Conservation (phyloP, 2,329 filamentous ascomycete species). For the Colletotrichum spaethianum region DNA sequence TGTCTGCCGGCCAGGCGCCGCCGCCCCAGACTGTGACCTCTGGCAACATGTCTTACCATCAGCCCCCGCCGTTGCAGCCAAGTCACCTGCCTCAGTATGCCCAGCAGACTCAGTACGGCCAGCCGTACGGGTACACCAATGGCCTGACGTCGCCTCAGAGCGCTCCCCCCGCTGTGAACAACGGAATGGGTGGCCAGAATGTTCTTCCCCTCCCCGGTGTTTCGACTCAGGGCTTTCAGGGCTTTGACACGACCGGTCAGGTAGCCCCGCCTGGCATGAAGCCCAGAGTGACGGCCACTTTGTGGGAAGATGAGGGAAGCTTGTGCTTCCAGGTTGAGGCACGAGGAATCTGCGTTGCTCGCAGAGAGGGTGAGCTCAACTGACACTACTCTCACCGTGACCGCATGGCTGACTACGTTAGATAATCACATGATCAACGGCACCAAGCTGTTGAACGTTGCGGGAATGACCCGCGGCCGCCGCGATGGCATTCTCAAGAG, state of each 20-base stretch:
- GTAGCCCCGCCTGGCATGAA: slow-evolving; percentile 95
- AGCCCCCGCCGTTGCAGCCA: slow-evolving; percentile 82
- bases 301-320: slow-evolving; percentile 99
- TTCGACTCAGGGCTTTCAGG: slow-evolving; percentile 68
- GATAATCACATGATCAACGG: slow-evolving; percentile 99
- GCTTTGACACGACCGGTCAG: slow-evolving; percentile 90
- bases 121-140: slow-evolving; percentile 80
- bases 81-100: slow-evolving; percentile 76
- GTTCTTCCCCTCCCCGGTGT: slow-evolving; percentile 80
- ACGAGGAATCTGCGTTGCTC: slow-evolving; percentile 93
- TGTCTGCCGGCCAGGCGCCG: slow-evolving; percentile 83
- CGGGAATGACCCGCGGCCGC: slow-evolving; percentile 96
- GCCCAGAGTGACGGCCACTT: slow-evolving; percentile 92
- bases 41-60: slow-evolving; percentile 80
- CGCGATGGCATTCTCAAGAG: slow-evolving; percentile 98
- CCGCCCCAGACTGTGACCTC: slow-evolving; percentile 84
- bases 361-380: slow-evolving; percentile 81
- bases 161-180: slow-evolving; percentile 76
- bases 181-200: slow-evolving; percentile 75
- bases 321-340: slow-evolving; percentile 98
- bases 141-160: slow-evolving; percentile 86
- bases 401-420: slow-evolving; percentile 53
- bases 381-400: background rate
- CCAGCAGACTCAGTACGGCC: slow-evolving; percentile 71
- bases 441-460: slow-evolving; percentile 96